Conservation (phyloP, 495 filamentous ascomycete genomes). For the Sordaria brevicollis region DNA sequence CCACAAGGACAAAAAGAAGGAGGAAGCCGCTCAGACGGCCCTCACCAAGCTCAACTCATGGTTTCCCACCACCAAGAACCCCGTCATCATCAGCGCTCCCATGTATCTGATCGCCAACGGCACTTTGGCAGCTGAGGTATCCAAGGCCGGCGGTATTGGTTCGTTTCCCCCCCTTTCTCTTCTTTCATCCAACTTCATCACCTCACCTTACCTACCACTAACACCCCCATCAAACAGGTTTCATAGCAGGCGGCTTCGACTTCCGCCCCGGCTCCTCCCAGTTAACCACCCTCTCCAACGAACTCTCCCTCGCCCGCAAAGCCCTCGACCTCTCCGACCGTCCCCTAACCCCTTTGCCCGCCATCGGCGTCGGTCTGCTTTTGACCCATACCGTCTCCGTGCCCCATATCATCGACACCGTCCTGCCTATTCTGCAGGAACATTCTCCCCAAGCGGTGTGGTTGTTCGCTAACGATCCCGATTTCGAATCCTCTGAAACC, state of each 20-base stretch:
- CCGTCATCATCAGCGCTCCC: slow-evolving; percentile 58
- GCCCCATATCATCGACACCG: slow-evolving; percentile 20
- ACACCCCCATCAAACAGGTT: slow-evolving; percentile 15
- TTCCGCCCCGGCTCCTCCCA: slow-evolving; percentile 20
- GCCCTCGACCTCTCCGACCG: slow-evolving; percentile 12
- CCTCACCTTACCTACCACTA: background rate
- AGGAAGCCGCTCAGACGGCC: background rate
- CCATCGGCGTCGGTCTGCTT: slow-evolving; percentile 30
- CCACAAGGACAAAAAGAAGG: background rate
- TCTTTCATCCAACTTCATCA: background rate
- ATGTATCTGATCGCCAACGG: slow-evolving; percentile 60
- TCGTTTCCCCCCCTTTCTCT: background rate
- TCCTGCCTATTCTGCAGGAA: slow-evolving; percentile 26
- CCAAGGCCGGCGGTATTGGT: slow-evolving; percentile 58
- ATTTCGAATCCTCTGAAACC: background rate
- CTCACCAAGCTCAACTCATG: slow-evolving; percentile 8
- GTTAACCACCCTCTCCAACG: slow-evolving; percentile 16
- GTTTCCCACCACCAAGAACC: slow-evolving; percentile 51
- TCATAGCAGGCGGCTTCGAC: slow-evolving; percentile 26
- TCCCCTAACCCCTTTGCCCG: slow-evolving; percentile 23
- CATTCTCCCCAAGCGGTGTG: slow-evolving; percentile 58
- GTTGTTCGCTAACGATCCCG: slow-evolving; percentile 41
- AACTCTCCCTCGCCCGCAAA: slow-evolving; percentile 26
- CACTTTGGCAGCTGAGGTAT: slow-evolving; percentile 52
- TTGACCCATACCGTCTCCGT: slow-evolving; percentile 16